These are phyloP conservation scores for Trichoderma citrinoviride DNA, from an alignment of 2,329 filamentous ascomycete genomes.

Conservation along the genomic window DNA sequence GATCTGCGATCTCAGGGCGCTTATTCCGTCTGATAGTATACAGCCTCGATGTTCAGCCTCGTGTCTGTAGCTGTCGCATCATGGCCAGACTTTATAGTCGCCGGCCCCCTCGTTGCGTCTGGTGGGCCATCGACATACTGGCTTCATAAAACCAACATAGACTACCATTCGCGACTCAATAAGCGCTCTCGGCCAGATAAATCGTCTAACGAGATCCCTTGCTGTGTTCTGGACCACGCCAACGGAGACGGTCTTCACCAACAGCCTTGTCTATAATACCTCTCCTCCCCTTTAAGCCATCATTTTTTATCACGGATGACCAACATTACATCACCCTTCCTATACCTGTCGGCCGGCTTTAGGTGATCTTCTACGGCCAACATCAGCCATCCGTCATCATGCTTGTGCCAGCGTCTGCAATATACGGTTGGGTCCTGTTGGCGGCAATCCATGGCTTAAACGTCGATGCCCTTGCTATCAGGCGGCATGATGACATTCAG, in stretches of 20 bases:
- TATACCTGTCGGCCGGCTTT: background rate
- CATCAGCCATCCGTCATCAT: background rate
- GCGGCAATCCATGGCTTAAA: background rate
- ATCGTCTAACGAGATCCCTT: background rate
- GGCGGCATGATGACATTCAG: conserved; percentile 34
- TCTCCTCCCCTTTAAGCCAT: background rate
- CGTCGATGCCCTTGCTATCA: conserved; percentile 30
- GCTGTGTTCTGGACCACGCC: background rate
- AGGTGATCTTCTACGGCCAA: background rate
- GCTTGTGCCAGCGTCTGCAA: background rate
- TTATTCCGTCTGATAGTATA: conserved; percentile 1
- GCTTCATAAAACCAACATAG: background rate
- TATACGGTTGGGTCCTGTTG: background rate
- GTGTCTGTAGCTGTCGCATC: background rate
- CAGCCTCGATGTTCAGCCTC: conserved; percentile 19
- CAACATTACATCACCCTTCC: background rate
- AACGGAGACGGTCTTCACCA: background rate
- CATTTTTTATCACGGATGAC: background rate
- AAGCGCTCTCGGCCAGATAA: background rate
- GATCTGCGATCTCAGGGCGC: conserved; percentile 13
- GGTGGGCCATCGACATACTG: background rate
- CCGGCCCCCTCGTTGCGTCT: conserved; percentile 12
- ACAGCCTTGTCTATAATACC: background rate
- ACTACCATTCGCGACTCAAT: background rate
- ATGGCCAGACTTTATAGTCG: conserved; percentile 6